Conservation (phyloP, 202 grass and related monocot genomes). For the Setaria viridis region DNA sequence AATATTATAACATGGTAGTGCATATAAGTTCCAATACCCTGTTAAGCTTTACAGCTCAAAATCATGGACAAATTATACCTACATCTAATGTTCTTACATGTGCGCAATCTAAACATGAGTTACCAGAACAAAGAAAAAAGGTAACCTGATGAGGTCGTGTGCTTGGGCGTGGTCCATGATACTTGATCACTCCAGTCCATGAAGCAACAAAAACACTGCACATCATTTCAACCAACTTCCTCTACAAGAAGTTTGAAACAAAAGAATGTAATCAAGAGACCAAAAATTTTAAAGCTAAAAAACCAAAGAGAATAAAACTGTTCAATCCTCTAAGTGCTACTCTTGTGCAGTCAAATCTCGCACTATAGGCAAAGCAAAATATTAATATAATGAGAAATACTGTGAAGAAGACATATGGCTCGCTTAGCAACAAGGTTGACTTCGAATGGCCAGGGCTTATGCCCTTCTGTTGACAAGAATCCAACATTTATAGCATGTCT, state of each 20-base stretch:
- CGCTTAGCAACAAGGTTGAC: not conserved
- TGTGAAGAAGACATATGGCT: not conserved
- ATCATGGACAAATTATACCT: not conserved
- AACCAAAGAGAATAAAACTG: not conserved
- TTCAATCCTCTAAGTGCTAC: constrained; percentile 4
- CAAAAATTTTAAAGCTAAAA: constrained; percentile 26
- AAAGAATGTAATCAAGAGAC: constrained; percentile 13
- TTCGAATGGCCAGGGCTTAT: not conserved
- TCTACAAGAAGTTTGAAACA: constrained; percentile 56
- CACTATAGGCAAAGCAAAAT: not conserved
- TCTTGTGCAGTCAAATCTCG: constrained; percentile 1
- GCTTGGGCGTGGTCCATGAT: constrained; percentile 96
- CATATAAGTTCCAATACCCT: not conserved
- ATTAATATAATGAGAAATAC: not conserved
- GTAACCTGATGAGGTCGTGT: constrained; percentile 89
- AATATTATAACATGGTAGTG: not conserved
- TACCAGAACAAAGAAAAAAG: constrained; percentile 32
- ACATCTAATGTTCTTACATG: constrained; percentile 9
- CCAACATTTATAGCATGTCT: not conserved
- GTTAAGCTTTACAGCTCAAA: constrained; percentile 32
- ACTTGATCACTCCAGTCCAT: constrained; percentile 97
- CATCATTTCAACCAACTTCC: constrained; percentile 98
- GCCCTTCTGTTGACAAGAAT: not conserved
- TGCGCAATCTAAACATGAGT: constrained; percentile 13
- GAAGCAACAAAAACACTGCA: constrained; percentile 98